phyloP scores from a whole-genome alignment of 129 eudicot species.

The Flaveria robusta region DNA sequence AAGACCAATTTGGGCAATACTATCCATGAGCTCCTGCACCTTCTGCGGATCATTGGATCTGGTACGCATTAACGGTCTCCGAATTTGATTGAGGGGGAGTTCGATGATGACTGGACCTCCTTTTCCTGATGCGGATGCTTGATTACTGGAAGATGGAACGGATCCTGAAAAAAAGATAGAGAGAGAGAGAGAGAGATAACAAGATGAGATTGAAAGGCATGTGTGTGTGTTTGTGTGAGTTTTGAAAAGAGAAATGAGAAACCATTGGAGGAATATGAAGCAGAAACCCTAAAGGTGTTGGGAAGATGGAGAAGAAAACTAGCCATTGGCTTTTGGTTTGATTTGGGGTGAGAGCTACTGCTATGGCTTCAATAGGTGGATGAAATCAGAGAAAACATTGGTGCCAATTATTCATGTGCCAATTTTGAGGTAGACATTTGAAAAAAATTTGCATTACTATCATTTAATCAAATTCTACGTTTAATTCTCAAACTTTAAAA shows the following conservation, averaged over 20 bases:
- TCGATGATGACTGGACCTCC: constrained; percentile 74
- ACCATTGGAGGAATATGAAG: constrained; percentile 87
- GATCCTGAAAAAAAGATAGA: constrained; percentile 48
- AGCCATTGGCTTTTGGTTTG: constrained; percentile 52
- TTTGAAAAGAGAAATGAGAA: constrained; percentile 6
- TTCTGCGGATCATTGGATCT: constrained; percentile 78
- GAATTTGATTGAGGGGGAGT: constrained; percentile 77
- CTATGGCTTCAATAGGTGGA: too few relatives aligned
- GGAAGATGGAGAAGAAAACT: constrained; percentile 56
- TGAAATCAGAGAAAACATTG: too few relatives aligned
- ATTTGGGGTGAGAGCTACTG: background rate
- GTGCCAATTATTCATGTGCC: too few relatives aligned
- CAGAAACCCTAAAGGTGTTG: constrained; percentile 48
- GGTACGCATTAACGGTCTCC: constrained; percentile 95
- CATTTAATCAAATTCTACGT: too few relatives aligned
- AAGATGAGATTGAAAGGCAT: constrained; percentile 2
- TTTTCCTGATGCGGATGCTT: constrained; percentile 46
- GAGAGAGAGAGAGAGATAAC: background rate
- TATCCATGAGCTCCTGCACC: constrained; percentile 90
- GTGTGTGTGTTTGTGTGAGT: constrained; percentile 15
- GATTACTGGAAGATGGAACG: constrained; percentile 40
- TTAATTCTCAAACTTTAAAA: too few relatives aligned
- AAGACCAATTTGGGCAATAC: constrained; percentile 87
- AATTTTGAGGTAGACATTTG: too few relatives aligned
- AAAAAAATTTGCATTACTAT: too few relatives aligned